Evolutionary conservation across 164 flowering plant genomes (phyloP).

Genomic region (Macadamia tetraphylla): DNA sequence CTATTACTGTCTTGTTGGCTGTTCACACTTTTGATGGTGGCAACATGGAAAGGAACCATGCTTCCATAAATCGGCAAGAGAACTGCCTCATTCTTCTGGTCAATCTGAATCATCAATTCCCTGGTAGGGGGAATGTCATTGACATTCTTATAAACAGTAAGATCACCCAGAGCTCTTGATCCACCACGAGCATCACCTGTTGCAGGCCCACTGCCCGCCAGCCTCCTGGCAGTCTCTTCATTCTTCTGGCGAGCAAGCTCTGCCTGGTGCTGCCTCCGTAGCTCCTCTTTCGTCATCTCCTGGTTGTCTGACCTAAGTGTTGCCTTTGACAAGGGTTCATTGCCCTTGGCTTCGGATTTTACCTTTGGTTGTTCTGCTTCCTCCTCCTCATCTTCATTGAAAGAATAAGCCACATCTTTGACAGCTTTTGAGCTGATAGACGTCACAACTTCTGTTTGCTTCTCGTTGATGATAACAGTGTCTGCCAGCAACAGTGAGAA

Average conservation of each 20-base stretch:
- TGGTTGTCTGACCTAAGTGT: conserved; percentile 64
- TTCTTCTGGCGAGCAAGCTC: conserved; percentile 81
- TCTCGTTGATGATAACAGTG: conserved; percentile 54
- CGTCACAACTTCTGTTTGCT: conserved; percentile 45
- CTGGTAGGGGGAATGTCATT: conserved; percentile 57
- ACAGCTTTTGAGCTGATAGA: conserved; percentile 49
- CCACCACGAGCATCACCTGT: conserved; percentile 25
- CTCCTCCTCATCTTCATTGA: conserved; percentile 58
- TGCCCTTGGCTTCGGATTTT: conserved; percentile 25
- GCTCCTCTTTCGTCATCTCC: conserved; percentile 72
- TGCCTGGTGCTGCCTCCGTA: conserved; percentile 76
- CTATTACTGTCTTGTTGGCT: conserved; percentile 69
- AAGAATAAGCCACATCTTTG: conserved; percentile 73
- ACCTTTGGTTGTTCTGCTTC: conserved; percentile 43
- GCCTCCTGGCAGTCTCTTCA: conserved; percentile 77
- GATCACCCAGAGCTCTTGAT: conserved; percentile 32
- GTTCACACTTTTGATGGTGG: conserved; percentile 59
- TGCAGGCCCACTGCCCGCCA: conserved; percentile 57
- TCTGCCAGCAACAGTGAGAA: conserved; percentile 65
- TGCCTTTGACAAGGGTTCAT: conserved; percentile 39
- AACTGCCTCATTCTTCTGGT: conserved; percentile 75
- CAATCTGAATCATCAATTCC: conserved; percentile 66
- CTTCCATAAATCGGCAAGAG: conserved; percentile 70
- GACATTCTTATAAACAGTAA: conserved; percentile 61
- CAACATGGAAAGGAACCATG: conserved; percentile 83